Percentiles rank a stretch among this genome's conserved stretches.
phyloP scores from a whole-genome alignment of 495 filamentous ascomycete species.

The Aspergillus sclerotioniger region DNA sequence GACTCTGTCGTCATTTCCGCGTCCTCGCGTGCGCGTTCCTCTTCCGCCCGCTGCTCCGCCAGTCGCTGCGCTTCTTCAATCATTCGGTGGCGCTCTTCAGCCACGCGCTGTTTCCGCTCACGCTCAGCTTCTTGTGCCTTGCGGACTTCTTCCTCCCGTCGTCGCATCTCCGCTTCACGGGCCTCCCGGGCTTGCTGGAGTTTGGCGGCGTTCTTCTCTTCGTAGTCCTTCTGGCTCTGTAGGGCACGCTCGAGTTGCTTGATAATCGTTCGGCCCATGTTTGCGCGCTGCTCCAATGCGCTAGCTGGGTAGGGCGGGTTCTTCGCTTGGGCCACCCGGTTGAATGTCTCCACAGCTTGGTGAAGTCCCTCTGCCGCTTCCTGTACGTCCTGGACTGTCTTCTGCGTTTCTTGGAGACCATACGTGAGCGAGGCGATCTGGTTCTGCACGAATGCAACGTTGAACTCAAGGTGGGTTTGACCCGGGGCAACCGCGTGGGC shows the following conservation, averaged over 20 bases:
- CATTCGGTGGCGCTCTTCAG: conserved; percentile 77
- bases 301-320: conserved; percentile 87
- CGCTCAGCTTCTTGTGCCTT: conserved; percentile 62
- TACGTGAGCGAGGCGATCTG: conserved; percentile 84
- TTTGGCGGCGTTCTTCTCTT: conserved; percentile 86
- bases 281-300: conserved; percentile 90
- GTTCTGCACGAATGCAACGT: conserved; percentile 95
- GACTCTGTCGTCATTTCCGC: conserved; percentile 72
- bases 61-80: conserved; percentile 70
- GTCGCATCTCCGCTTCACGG: conserved; percentile 72
- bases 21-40: conserved; percentile 65
- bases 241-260: conserved; percentile 84
- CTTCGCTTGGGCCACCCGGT: conserved; percentile 74
- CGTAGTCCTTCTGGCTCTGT: conserved; percentile 83
- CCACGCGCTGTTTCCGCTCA: conserved; percentile 72
- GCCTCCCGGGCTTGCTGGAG: conserved; percentile 69
- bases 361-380: conserved; percentile 82
- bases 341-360: conserved; percentile 77
- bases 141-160: conserved; percentile 68
- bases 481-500: conserved; percentile 76
- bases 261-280: conserved; percentile 93
- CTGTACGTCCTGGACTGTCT: conserved; percentile 74
- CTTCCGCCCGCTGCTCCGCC: conserved; percentile 66
- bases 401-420: conserved; percentile 67
- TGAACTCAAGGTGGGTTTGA: conserved; percentile 90